phyloP scores from a whole-genome alignment of 805 yeast species.

The Scheffersomyces lignosus region DNA sequence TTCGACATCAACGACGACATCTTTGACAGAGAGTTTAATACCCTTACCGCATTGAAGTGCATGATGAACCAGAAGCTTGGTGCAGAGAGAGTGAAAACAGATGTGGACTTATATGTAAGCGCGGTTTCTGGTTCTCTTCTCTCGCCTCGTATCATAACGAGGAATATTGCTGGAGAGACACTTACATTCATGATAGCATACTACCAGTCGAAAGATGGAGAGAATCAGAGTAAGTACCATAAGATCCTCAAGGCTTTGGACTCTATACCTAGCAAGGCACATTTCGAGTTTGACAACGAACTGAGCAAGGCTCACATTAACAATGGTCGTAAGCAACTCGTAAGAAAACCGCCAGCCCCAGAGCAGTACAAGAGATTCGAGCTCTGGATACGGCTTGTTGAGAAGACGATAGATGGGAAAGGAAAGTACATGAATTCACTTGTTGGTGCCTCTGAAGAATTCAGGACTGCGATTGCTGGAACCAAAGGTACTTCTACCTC shows the following conservation, averaged over 20 bases:
- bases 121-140: slow-evolving; percentile 71
- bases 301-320: slow-evolving; percentile 4
- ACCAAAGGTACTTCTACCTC: slow-evolving; percentile 25
- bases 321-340: slow-evolving; percentile 19
- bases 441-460: slow-evolving; percentile 90
- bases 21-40: slow-evolving; percentile 69
- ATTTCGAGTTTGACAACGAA: slow-evolving; percentile 40
- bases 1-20: slow-evolving; percentile 48
- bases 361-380: slow-evolving; percentile 53
- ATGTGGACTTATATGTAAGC: slow-evolving; percentile 45
- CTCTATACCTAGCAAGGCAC: slow-evolving; percentile 37
- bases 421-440: slow-evolving; percentile 83
- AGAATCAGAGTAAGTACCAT: slow-evolving; percentile 47
- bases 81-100: slow-evolving; percentile 54
- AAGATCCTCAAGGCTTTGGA: slow-evolving; percentile 57
- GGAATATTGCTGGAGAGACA: slow-evolving; percentile 79
- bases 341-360: slow-evolving; percentile 36
- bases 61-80: slow-evolving; percentile 65
- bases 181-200: slow-evolving; percentile 49
- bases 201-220: slow-evolving; percentile 27
- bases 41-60: slow-evolving; percentile 77
- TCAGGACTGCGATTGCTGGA: slow-evolving; percentile 44
- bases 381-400: slow-evolving; percentile 69
- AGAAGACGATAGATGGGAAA: slow-evolving; percentile 72
- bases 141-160: slow-evolving; percentile 72